These are phyloP conservation scores for Penicillium mononematosum DNA, from an alignment of 495 filamentous ascomycete genomes.

Conservation along the genomic window DNA sequence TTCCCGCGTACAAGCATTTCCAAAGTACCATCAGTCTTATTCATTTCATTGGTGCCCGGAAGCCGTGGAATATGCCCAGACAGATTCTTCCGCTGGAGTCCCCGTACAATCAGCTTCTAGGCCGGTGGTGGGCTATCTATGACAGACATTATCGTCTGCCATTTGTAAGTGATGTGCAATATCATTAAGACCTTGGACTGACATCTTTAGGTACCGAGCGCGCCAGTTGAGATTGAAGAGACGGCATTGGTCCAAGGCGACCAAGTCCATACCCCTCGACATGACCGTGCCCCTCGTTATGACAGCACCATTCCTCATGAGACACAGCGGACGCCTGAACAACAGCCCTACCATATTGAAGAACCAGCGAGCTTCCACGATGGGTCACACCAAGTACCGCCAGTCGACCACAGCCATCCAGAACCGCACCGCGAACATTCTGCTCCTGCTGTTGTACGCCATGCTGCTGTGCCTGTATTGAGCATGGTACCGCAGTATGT, in stretches of 20 bases:
- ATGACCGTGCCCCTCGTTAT: neutral
- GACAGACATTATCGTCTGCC: conserved; percentile 71
- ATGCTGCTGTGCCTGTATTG: conserved; percentile 20
- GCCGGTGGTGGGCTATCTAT: conserved; percentile 89
- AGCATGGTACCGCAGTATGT: conserved; percentile 48
- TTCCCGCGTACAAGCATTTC: conserved; percentile 91
- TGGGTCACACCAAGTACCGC: neutral
- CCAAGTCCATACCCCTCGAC: neutral
- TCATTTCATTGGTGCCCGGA: conserved; percentile 89
- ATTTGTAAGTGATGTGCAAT: conserved; percentile 22
- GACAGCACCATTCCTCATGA: neutral
- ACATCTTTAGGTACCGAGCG: conserved; percentile 18
- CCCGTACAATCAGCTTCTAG: conserved; percentile 76
- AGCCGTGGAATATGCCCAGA: conserved; percentile 81
- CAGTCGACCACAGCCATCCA: neutral
- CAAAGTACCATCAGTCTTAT: conserved; percentile 81
- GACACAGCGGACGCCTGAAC: conserved; percentile 2
- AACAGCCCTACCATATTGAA: conserved; percentile 12
- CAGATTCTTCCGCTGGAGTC: conserved; percentile 53
- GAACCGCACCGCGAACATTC: neutral
- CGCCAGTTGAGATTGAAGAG: neutral
- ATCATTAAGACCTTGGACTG: conserved; percentile 9
- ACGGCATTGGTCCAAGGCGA: neutral
- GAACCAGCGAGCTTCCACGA: conserved; percentile 3
- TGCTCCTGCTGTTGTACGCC: neutral